Evolutionary conservation across 1,284 basidiomycete genomes (phyloP).

Genomic region (Boletus semigastroideus): DNA sequence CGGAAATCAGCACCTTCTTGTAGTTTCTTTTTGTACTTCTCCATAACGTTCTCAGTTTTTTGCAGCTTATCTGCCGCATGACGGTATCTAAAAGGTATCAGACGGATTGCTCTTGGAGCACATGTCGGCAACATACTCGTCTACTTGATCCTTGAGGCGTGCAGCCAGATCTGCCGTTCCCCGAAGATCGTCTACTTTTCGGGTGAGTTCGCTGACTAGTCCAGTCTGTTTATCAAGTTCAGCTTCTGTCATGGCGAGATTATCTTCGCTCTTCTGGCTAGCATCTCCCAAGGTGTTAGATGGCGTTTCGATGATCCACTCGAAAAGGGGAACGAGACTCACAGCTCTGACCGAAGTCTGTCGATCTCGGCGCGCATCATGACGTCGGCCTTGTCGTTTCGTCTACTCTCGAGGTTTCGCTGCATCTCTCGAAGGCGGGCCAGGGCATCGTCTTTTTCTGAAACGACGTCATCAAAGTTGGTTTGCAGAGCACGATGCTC

Average conservation of each 20-base stretch:
- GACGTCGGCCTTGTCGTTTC: conserved; percentile 68
- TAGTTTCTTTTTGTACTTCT: conserved; percentile 98
- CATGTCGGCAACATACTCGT: conserved; percentile 63
- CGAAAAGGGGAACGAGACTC: conserved; percentile 36
- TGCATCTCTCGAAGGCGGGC: conserved; percentile 56
- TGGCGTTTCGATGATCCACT: conserved; percentile 4
- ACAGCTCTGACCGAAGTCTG: conserved; percentile 76
- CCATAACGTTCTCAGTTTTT: conserved; percentile 96
- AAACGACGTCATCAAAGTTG: conserved; percentile 63
- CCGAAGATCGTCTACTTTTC: conserved; percentile 83
- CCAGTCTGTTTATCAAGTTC: conserved; percentile 77
- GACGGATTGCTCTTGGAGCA: background rate
- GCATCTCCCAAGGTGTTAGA: conserved; percentile 36
- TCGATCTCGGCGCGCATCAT: conserved; percentile 79
- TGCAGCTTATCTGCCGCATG: conserved; percentile 89
- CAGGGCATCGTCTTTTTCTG: conserved; percentile 72
- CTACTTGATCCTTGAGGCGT: conserved; percentile 88
- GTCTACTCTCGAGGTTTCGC: conserved; percentile 55
- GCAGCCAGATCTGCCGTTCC: conserved; percentile 72
- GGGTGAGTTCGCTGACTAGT: conserved; percentile 70
- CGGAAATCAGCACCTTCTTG: conserved; percentile 91
- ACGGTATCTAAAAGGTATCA: conserved; percentile 56
- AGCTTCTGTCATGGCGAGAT: conserved; percentile 74
- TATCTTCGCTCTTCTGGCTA: conserved; percentile 90
- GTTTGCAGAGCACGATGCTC: conserved; percentile 75